Evolutionary conservation across 257 asterid genomes (phyloP).

Genomic region (Handroanthus guayacan): DNA sequence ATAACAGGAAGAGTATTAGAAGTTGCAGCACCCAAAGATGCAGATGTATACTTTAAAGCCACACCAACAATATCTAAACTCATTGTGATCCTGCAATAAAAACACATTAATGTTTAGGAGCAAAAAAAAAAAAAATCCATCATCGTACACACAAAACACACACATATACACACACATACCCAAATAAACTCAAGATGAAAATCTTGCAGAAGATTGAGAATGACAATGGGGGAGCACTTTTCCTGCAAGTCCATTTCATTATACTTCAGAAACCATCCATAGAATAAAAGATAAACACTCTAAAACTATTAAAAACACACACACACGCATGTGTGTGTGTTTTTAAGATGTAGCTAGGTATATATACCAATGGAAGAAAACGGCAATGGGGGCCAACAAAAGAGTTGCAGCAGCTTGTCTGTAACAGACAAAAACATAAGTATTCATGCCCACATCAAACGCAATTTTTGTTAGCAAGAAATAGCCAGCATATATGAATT

Average conservation of each 20-base stretch:
- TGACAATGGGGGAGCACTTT: constrained; percentile 71
- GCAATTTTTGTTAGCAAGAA: constrained; percentile 86
- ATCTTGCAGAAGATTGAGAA: constrained; percentile 64
- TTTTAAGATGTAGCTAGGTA: not conserved
- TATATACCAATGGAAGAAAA: constrained; percentile 61
- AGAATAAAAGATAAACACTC: not conserved
- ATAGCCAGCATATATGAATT: constrained; percentile 70
- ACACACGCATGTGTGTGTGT: not conserved
- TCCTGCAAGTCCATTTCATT: constrained; percentile 51
- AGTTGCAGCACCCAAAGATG: constrained; percentile 88
- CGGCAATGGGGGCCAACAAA: constrained; percentile 73
- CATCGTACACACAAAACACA: not conserved
- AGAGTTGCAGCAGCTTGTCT: constrained; percentile 86
- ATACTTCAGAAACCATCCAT: not conserved
- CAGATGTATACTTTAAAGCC: constrained; percentile 79
- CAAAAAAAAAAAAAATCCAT: not conserved
- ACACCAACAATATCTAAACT: constrained; percentile 75
- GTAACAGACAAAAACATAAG: constrained; percentile 81
- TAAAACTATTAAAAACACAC: not conserved
- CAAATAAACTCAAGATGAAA: constrained; percentile 68
- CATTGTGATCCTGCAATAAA: constrained; percentile 69
- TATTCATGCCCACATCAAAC: constrained; percentile 80
- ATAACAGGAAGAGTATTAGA: constrained; percentile 85
- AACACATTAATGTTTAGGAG: not conserved
- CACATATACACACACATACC: constrained; percentile 48